These are phyloP conservation scores for Ocimum tenuiflorum DNA, from an alignment of 257 asterid species.

Conservation along the genomic window DNA sequence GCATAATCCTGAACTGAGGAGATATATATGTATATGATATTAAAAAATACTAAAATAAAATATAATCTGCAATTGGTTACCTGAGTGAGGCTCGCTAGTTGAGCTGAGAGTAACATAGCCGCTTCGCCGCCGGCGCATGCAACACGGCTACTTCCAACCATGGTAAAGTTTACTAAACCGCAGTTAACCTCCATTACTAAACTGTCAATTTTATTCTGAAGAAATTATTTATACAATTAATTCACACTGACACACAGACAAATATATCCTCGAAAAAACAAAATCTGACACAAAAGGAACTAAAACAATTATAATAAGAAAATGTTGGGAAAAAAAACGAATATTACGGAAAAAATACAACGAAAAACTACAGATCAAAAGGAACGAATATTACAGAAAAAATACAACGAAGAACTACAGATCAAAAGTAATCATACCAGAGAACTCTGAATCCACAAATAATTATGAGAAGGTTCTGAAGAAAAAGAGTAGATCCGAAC, in stretches of 20 bases:
- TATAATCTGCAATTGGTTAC: slow-evolving; percentile 16
- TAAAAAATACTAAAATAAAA: neutral
- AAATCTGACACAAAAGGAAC: no score
- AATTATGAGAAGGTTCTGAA: neutral
- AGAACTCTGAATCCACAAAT: no score
- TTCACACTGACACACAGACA: no score
- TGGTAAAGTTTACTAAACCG: slow-evolving; percentile 22
- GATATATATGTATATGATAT: no score
- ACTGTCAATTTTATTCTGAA: neutral
- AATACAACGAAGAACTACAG: neutral
- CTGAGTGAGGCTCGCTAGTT: slow-evolving; percentile 26
- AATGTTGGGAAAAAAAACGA: no score
- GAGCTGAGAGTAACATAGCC: slow-evolving; percentile 36
- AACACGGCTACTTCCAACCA: slow-evolving; percentile 19
- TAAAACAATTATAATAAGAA: no score
- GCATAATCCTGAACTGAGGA: no score
- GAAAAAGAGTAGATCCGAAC: neutral
- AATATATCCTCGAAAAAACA: no score
- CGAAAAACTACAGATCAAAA: no score
- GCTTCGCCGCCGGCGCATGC: slow-evolving; percentile 40
- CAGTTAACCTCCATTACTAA: slow-evolving; percentile 29
- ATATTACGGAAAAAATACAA: no score
- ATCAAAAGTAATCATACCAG: no score
- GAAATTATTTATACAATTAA: no score
- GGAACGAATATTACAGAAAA: neutral